These are phyloP conservation scores for Phytopythium mirpurense DNA, from an alignment of 352 stramenopile species.

Conservation along the genomic window DNA sequence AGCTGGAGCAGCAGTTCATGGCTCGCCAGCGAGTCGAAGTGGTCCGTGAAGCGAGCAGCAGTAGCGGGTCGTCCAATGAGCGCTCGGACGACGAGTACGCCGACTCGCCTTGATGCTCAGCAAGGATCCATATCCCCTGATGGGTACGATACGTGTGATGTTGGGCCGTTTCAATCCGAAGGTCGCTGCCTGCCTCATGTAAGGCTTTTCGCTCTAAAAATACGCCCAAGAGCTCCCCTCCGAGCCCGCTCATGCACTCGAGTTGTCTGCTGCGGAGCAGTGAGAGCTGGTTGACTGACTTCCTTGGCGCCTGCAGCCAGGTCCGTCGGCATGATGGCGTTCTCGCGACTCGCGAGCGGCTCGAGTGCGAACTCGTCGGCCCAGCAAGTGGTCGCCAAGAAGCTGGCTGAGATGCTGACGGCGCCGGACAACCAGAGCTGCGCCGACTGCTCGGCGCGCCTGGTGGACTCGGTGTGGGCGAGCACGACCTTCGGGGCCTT, in stretches of 20 bases:
- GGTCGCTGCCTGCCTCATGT: too few species aligned
- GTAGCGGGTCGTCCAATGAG: constrained; percentile 26
- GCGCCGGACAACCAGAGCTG: constrained; percentile 63
- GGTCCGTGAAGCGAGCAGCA: constrained; percentile 24
- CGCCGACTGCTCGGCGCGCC: constrained; percentile 63
- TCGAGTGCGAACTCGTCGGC: constrained; percentile 11
- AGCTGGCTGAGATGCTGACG: constrained; percentile 64
- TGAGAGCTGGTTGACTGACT: neutral
- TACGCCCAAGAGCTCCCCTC: neutral
- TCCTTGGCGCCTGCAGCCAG: neutral
- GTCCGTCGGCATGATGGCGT: constrained; percentile 30
- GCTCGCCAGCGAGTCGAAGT: constrained; percentile 31
- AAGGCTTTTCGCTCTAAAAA: constrained; percentile 5
- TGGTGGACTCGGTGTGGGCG: constrained; percentile 90
- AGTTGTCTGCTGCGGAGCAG: neutral
- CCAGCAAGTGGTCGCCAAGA: constrained; percentile 39
- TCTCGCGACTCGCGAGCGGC: constrained; percentile 22
- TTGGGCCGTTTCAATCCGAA: neutral
- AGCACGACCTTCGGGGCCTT: constrained; percentile 92
- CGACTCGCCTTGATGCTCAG: constrained; percentile 4
- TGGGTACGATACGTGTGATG: too few species aligned
- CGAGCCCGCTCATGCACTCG: neutral
- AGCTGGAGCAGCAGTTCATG: constrained; percentile 32
- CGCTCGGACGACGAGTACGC: constrained; percentile 15
- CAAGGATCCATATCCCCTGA: too few species aligned